Conservation (phyloP, 129 eudicot species). For the Arctium minus region DNA sequence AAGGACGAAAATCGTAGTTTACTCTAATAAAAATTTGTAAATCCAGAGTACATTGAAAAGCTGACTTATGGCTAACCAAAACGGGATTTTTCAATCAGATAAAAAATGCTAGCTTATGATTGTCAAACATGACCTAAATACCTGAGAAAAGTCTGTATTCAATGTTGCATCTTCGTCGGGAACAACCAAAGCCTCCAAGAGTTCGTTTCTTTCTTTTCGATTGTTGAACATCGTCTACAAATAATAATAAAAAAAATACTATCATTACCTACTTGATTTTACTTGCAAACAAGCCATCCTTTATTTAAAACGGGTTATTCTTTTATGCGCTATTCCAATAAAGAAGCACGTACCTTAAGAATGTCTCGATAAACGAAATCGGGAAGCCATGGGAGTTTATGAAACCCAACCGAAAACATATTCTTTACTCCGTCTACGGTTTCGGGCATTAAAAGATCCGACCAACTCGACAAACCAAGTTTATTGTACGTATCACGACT, state of each 20-base stretch:
- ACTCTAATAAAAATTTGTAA: no score
- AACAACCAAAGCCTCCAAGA: constrained; percentile 45
- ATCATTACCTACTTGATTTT: neutral
- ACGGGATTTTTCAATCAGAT: no score
- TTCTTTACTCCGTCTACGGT: constrained; percentile 27
- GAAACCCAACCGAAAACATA: constrained; percentile 31
- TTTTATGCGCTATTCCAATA: neutral
- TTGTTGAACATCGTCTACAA: constrained; percentile 46
- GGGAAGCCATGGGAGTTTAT: constrained; percentile 48
- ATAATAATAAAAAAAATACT: neutral
- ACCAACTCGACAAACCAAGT: constrained; percentile 34
- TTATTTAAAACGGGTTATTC: neutral
- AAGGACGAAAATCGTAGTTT: no score
- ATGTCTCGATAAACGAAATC: constrained; percentile 27
- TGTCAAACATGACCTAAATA: neutral
- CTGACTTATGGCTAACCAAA: no score
- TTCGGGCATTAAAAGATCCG: constrained; percentile 45
- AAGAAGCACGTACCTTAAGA: constrained; percentile 32
- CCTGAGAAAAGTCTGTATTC: constrained; percentile 40
- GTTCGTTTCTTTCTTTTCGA: constrained; percentile 48
- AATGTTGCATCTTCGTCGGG: constrained; percentile 35
- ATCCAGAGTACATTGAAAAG: no score
- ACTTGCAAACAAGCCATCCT: constrained; percentile 37
- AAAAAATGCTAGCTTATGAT: no score
- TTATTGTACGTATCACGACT: neutral